Evolutionary conservation across 1,284 basidiomycete genomes (phyloP).

Genomic region (Trichosporon faecale): DNA sequence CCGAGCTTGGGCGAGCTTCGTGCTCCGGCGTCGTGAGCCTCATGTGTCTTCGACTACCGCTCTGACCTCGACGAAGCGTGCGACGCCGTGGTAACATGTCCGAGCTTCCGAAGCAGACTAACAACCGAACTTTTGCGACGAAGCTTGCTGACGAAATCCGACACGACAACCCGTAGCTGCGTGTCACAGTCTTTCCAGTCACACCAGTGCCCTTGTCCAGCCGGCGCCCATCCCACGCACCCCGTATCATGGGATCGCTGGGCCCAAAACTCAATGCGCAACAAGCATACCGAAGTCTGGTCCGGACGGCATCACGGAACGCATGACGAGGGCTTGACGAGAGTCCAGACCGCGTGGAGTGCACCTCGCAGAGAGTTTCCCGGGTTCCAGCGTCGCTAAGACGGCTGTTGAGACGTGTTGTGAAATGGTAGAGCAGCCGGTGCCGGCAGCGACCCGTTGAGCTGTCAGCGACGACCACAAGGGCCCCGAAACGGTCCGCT

Average conservation of each 20-base stretch:
- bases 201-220: background rate
- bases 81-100: background rate
- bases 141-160: background rate
- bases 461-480: background rate
- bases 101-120: background rate
- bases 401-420: background rate
- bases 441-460: background rate
- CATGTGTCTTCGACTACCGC: no score
- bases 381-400: background rate
- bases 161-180: background rate
- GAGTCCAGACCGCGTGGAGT: background rate
- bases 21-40: no score
- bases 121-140: background rate
- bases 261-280: background rate
- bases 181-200: background rate
- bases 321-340: background rate
- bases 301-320: background rate
- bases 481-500: background rate
- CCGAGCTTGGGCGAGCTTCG: background rate
- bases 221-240: background rate
- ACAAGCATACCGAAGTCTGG: conserved; percentile 3
- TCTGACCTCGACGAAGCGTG: no score
- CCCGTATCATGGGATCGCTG: background rate
- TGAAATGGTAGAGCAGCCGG: background rate
- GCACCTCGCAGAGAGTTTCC: background rate